Conservation (phyloP, 2,329 filamentous ascomycete species). For the Pestalotiopsis sp. region DNA sequence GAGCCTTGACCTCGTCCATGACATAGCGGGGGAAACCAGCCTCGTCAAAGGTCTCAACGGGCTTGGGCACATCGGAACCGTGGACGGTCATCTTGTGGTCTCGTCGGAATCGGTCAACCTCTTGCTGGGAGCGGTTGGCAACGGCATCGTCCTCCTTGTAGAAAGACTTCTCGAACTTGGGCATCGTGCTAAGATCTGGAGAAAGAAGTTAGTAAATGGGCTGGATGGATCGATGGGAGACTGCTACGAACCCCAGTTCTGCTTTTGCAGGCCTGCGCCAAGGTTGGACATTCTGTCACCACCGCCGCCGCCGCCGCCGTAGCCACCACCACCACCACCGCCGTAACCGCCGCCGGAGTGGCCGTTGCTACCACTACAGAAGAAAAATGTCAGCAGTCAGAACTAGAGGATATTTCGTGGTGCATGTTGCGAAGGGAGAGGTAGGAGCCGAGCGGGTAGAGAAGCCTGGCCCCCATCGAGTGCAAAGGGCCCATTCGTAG, state of each 20-base stretch:
- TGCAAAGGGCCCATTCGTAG: background rate
- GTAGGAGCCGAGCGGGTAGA: background rate
- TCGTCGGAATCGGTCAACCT: slow-evolving; percentile 87
- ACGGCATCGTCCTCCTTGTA: slow-evolving; percentile 95
- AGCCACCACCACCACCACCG: slow-evolving; percentile 39
- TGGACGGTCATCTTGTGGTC: slow-evolving; percentile 83
- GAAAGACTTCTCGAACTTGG: slow-evolving; percentile 99
- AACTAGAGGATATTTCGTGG: background rate
- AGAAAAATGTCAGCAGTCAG: background rate
- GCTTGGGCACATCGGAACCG: slow-evolving; percentile 83
- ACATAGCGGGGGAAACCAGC: slow-evolving; percentile 96
- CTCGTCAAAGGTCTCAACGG: slow-evolving; percentile 96
- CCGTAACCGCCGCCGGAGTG: slow-evolving; percentile 50
- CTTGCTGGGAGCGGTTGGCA: slow-evolving; percentile 69
- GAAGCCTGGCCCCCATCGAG: too few species aligned
- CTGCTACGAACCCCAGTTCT: slow-evolving; percentile 76
- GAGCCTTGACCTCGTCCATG: slow-evolving; percentile 97
- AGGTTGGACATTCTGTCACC: slow-evolving; percentile 95
- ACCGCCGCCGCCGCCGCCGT: slow-evolving; percentile 64
- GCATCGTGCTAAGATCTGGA: slow-evolving; percentile 74
- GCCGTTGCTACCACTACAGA: slow-evolving; percentile 43
- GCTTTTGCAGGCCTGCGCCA: slow-evolving; percentile 83
- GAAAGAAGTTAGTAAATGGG: slow-evolving; percentile 25
- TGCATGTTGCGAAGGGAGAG: background rate
- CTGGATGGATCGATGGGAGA: slow-evolving; percentile 28